phyloP scores from a whole-genome alignment of 164 flowering plant genomes.

The Magnolia kwangsiensis region DNA sequence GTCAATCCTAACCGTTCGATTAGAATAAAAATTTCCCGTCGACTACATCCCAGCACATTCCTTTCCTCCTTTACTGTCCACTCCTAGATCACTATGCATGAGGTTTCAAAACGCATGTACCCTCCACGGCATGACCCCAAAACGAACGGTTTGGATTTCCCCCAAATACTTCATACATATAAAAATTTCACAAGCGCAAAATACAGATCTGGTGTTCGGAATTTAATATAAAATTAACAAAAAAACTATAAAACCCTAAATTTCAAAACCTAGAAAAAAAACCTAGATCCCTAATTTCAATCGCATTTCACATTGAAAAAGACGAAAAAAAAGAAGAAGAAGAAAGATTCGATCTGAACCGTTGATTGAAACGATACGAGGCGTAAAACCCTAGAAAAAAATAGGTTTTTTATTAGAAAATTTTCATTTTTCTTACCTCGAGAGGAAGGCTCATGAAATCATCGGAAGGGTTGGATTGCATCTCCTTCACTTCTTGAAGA shows the following conservation, averaged over 20 bases:
- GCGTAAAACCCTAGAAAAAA: neutral
- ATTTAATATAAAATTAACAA: too few relatives aligned
- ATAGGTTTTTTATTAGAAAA: neutral
- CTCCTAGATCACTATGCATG: neutral
- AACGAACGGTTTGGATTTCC: neutral
- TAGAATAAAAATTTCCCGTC: too few relatives aligned
- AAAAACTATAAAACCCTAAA: too few relatives aligned
- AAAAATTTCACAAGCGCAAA: too few relatives aligned
- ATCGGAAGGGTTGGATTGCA: constrained; percentile 91
- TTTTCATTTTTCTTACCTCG: constrained; percentile 45
- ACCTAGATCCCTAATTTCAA: too few relatives aligned
- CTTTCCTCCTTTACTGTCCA: neutral
- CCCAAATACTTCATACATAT: neutral
- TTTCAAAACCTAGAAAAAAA: too few relatives aligned
- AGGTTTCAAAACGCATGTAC: neutral
- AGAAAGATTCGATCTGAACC: neutral
- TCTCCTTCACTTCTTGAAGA: constrained; percentile 92
- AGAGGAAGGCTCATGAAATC: constrained; percentile 98
- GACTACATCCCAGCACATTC: neutral
- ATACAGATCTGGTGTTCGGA: too few relatives aligned
- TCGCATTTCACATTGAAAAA: too few relatives aligned
- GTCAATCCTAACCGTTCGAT: too few relatives aligned
- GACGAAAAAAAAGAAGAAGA: neutral
- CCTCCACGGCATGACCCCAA: neutral
- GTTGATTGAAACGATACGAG: neutral